phyloP scores from a whole-genome alignment of 257 asterid species.

The Penstemon davidsonii region DNA sequence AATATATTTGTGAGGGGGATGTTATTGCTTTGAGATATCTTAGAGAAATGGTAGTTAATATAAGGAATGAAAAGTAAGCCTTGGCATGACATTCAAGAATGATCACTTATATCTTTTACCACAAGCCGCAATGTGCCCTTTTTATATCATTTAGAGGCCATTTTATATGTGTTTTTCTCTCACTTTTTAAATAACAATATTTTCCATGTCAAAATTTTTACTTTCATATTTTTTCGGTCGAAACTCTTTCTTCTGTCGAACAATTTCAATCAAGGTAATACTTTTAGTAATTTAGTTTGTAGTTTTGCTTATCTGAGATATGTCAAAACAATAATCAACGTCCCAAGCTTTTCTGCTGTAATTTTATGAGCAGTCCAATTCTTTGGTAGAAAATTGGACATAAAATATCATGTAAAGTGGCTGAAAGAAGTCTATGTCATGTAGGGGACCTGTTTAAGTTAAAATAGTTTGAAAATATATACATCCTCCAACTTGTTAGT shows the following conservation, averaged over 20 bases:
- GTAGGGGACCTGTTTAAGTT: conserved; percentile 2
- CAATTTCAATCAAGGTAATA: too few relatives aligned
- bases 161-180: too few relatives aligned
- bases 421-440: background rate
- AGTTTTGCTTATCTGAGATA: too few relatives aligned
- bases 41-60: background rate
- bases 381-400: background rate
- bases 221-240: background rate
- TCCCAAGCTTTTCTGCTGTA: too few relatives aligned
- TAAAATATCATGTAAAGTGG: background rate
- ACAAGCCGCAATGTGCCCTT: conserved; percentile 26
- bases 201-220: background rate
- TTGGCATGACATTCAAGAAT: conserved; percentile 25
- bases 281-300: too few relatives aligned
- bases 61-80: background rate
- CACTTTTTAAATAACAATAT: too few relatives aligned
- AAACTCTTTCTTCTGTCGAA: too few relatives aligned
- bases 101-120: conserved; percentile 33
- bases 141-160: too few relatives aligned
- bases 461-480: background rate
- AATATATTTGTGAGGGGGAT: background rate
- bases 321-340: too few relatives aligned
- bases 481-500: conserved; percentile 9
- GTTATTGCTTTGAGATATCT: background rate
- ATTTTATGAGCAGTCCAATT: background rate